These are phyloP conservation scores for Hirschfeldia incana DNA, from an alignment of 345 rosid genomes.

Conservation along the genomic window DNA sequence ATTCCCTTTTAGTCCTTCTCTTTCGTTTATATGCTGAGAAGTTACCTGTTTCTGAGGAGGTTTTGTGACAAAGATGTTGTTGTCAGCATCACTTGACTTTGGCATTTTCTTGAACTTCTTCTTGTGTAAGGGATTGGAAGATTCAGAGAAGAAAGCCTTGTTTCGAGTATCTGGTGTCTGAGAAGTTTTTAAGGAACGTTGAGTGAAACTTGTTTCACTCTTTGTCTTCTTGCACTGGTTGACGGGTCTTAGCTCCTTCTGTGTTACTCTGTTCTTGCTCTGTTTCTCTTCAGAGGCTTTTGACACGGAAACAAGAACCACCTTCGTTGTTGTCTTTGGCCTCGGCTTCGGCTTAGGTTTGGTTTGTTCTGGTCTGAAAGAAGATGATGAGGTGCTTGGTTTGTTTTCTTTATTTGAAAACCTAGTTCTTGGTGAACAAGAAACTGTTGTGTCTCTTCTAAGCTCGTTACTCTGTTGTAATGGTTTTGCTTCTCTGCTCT, in stretches of 20 bases:
- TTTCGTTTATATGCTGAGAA: not conserved
- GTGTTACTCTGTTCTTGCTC: conserved; percentile 30
- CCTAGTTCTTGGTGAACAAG: conserved; percentile 62
- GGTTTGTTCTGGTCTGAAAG: conserved; percentile 28
- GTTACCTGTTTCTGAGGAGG: conserved; percentile 55
- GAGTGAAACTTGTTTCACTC: conserved; percentile 33
- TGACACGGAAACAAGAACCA: conserved; percentile 13
- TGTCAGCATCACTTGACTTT: not conserved
- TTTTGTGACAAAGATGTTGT: conserved; percentile 39
- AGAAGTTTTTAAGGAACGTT: conserved; percentile 41
- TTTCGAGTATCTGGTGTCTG: conserved; percentile 44
- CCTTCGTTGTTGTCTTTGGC: conserved; percentile 27
- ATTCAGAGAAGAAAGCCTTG: conserved; percentile 50
- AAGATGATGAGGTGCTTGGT: conserved; percentile 16
- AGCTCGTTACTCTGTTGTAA: conserved; percentile 4
- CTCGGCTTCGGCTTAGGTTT: conserved; percentile 5
- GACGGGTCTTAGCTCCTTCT: conserved; percentile 29
- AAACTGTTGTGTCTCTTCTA: conserved; percentile 40
- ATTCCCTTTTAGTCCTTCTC: conserved; percentile 40
- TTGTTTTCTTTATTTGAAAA: conserved; percentile 48
- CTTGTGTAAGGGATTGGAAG: conserved; percentile 44
- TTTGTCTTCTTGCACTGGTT: conserved; percentile 43
- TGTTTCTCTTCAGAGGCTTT: conserved; percentile 30
- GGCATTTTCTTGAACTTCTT: conserved; percentile 43
- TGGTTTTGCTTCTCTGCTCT: conserved; percentile 38